Evolutionary conservation across 352 stramenopile species (phyloP).

Genomic region (Aphanomyces stellatus): DNA sequence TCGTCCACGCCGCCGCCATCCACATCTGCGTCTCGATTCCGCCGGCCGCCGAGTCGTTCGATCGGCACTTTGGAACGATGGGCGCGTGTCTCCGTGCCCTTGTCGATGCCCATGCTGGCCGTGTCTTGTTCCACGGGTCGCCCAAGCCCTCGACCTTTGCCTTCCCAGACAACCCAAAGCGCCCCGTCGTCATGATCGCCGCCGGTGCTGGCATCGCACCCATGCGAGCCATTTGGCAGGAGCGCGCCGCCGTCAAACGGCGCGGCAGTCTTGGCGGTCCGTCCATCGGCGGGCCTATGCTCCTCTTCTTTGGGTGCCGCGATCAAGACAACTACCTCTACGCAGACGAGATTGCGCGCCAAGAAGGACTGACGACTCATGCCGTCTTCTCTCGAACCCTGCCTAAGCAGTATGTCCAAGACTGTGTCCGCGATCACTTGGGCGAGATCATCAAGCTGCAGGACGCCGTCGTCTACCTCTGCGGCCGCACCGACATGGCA

Average conservation of each 20-base stretch:
- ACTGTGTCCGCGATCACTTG: not conserved
- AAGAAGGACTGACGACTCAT: not conserved
- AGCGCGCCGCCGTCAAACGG: not conserved
- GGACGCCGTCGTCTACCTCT: not conserved
- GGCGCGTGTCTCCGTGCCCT: not conserved
- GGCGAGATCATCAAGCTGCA: not conserved
- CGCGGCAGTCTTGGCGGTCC: too few relatives aligned
- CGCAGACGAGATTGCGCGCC: not conserved
- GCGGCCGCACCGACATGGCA: not conserved
- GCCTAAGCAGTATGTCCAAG: slow-evolving; percentile 8
- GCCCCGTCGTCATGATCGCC: not conserved
- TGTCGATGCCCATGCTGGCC: not conserved
- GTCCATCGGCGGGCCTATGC: not conserved
- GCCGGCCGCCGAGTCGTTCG: not conserved
- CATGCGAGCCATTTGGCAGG: slow-evolving; percentile 5
- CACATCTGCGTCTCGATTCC: not conserved
- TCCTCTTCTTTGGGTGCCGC: slow-evolving; percentile 4
- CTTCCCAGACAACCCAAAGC: not conserved
- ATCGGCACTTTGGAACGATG: not conserved
- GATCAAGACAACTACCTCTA: not conserved
- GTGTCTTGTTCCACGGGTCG: not conserved
- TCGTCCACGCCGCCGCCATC: not conserved
- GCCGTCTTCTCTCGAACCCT: not conserved
- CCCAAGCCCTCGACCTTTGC: not conserved
- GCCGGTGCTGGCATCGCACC: slow-evolving; percentile 7